A percentile compares a stretch with the other conserved stretches of the same genome.
Conservation (phyloP, 2,329 filamentous ascomycete species). For the Trichoderma breve region DNA sequence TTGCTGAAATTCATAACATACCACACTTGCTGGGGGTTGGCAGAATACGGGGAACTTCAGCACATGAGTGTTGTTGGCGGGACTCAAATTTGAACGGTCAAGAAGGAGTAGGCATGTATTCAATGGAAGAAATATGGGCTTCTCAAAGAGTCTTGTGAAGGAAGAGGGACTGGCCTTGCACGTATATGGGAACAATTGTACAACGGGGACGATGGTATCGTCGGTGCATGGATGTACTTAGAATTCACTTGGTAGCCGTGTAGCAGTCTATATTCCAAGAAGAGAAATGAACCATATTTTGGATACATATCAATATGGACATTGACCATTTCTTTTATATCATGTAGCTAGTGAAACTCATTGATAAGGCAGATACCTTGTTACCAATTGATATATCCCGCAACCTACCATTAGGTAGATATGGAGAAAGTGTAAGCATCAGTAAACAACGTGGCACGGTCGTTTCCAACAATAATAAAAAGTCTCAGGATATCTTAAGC, state of each 20-base stretch:
- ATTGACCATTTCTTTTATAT: too few relatives aligned
- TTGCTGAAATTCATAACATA: too few relatives aligned
- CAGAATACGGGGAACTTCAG: background rate
- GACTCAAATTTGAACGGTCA: background rate
- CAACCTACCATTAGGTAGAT: background rate
- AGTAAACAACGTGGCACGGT: background rate
- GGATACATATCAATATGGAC: too few relatives aligned
- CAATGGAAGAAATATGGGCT: background rate
- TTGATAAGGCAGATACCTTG: too few relatives aligned
- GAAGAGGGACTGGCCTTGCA: background rate
- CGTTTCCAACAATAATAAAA: background rate
- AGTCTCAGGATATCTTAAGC: background rate
- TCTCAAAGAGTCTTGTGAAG: fast-evolving
- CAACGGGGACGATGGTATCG: background rate
- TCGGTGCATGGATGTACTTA: background rate
- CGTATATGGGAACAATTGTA: background rate
- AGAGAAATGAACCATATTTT: background rate
- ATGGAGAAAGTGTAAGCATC: background rate
- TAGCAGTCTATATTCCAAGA: background rate
- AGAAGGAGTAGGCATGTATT: background rate
- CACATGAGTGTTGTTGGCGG: background rate
- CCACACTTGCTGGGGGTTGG: background rate
- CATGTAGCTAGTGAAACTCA: too few relatives aligned
- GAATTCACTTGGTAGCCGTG: background rate
- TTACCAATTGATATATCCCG: background rate